phyloP scores from a whole-genome alignment of 495 filamentous ascomycete species.

The Penicillium cataractarum region DNA sequence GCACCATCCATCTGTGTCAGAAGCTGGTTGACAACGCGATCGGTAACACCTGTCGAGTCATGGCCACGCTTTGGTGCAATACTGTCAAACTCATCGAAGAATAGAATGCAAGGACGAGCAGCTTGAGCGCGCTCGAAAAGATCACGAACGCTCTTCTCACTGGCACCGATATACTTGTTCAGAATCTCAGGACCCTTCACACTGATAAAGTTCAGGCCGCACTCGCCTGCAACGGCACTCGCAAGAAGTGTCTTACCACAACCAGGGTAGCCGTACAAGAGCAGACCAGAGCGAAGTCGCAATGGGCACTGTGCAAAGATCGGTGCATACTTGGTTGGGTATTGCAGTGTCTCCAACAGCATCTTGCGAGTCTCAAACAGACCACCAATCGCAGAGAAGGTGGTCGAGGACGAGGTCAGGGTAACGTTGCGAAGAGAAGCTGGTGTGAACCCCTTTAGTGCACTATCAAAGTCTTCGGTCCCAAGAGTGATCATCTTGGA shows the following conservation, averaged over 20 bases:
- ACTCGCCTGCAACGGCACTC: slow-evolving; percentile 91
- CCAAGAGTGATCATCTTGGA: slow-evolving; percentile 60
- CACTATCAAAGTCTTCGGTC: slow-evolving; percentile 75
- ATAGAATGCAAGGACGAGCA: slow-evolving; percentile 87
- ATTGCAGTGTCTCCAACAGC: slow-evolving; percentile 91
- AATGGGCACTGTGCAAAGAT: slow-evolving; percentile 96
- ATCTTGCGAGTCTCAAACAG: slow-evolving; percentile 81
- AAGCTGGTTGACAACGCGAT: slow-evolving; percentile 97
- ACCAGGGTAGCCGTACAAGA: slow-evolving; percentile 93
- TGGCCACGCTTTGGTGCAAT: slow-evolving; percentile 97
- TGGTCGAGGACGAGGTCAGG: slow-evolving; percentile 83
- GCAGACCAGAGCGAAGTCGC: slow-evolving; percentile 84
- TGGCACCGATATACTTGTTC: slow-evolving; percentile 98
- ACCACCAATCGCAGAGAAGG: slow-evolving; percentile 89
- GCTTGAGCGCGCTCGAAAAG: slow-evolving; percentile 90
- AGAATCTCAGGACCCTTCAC: slow-evolving; percentile 98
- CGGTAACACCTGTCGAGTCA: slow-evolving; percentile 94
- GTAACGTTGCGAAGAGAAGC: slow-evolving; percentile 93
- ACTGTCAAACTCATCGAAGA: slow-evolving; percentile 98
- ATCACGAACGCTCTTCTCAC: slow-evolving; percentile 92
- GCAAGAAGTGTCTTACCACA: slow-evolving; percentile 96
- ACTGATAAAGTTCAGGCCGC: slow-evolving; percentile 95
- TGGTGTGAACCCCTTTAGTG: slow-evolving; percentile 89
- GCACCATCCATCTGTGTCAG: slow-evolving; percentile 99
- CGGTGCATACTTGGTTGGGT: slow-evolving; percentile 95